A percentile compares a stretch with the other conserved stretches of the same genome.
Conservation (phyloP, 2,329 filamentous ascomycete species). For the Aspergillus clavatus region DNA sequence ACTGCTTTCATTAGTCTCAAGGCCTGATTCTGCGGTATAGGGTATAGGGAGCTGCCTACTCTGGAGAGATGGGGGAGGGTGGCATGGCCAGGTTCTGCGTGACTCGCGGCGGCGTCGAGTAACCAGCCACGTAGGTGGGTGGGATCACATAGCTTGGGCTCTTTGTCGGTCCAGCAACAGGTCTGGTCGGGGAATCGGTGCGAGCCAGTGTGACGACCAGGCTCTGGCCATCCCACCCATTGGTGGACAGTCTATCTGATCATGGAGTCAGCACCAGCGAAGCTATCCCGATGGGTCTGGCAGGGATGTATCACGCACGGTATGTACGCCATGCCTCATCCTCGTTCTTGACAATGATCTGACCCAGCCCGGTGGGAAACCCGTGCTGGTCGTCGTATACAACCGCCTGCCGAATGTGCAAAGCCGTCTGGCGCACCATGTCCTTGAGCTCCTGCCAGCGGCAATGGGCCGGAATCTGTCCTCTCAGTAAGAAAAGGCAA, state of each 20-base stretch:
- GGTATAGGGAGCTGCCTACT: conserved; percentile 32
- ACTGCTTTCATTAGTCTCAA: conserved; percentile 3
- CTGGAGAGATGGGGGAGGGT: conserved; percentile 33
- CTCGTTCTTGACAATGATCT: conserved; percentile 44
- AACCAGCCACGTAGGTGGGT: conserved; percentile 26
- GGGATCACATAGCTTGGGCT: conserved; percentile 29
- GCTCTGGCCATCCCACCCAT: conserved; percentile 42
- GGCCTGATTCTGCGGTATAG: background rate
- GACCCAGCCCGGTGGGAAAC: conserved; percentile 39
- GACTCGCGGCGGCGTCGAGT: conserved; percentile 30
- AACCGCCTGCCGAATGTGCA: conserved; percentile 42
- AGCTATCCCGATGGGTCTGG: background rate
- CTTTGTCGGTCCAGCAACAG: conserved; percentile 41
- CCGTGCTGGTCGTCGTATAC: conserved; percentile 42
- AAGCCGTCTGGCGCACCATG: conserved; percentile 40
- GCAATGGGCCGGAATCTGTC: conserved; percentile 39
- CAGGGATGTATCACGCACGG: conserved; percentile 30
- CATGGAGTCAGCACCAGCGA: conserved; percentile 12
- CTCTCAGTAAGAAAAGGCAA: conserved; percentile 11
- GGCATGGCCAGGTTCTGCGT: conserved; percentile 27
- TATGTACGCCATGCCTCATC: conserved; percentile 43
- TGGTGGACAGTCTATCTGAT: conserved; percentile 38
- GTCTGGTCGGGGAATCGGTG: conserved; percentile 37
- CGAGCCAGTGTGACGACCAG: conserved; percentile 40
- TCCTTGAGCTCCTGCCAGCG: conserved; percentile 45